Percentiles rank a stretch among this genome's conserved stretches.
Conservation (phyloP, 1,139 yeast species). For the Lizanozyma gosingica region DNA sequence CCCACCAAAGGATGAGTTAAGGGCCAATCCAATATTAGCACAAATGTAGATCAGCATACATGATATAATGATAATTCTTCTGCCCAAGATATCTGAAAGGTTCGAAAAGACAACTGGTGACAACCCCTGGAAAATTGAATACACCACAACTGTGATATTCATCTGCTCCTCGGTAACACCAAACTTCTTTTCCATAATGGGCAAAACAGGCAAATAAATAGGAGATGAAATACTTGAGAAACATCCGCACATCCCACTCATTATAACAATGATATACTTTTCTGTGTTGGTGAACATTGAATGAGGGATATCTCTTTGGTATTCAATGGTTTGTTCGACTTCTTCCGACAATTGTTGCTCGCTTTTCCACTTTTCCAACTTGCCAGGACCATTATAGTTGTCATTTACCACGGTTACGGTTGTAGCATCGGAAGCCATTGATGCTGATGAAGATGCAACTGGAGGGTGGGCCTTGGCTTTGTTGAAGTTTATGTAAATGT, state of each 20-base stretch:
- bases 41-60: conserved; percentile 48
- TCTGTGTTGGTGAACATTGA: conserved; percentile 27
- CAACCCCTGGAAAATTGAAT: conserved; percentile 61
- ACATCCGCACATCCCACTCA: conserved; percentile 33
- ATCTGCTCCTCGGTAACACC: conserved; percentile 43
- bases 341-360: not conserved
- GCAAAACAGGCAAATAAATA: conserved; percentile 66
- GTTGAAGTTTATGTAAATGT: not conserved
- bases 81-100: conserved; percentile 60
- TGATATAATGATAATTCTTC: conserved; percentile 52
- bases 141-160: conserved; percentile 63
- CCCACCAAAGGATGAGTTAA: conserved; percentile 42
- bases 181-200: conserved; percentile 43
- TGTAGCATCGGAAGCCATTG: not conserved
- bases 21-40: conserved; percentile 54
- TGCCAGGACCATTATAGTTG: too few species aligned
- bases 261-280: conserved; percentile 21
- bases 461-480: not conserved
- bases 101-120: conserved; percentile 58
- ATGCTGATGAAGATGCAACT: not conserved
- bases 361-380: not conserved
- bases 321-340: not conserved
- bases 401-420: too few species aligned
- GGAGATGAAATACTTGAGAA: conserved; percentile 64
- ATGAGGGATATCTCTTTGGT: not conserved